Percentiles rank a stretch among this genome's conserved stretches.
Evolutionary conservation across 192 early-diverging fungal species (phyloP).

Genomic region (Entomortierella lignicola): DNA sequence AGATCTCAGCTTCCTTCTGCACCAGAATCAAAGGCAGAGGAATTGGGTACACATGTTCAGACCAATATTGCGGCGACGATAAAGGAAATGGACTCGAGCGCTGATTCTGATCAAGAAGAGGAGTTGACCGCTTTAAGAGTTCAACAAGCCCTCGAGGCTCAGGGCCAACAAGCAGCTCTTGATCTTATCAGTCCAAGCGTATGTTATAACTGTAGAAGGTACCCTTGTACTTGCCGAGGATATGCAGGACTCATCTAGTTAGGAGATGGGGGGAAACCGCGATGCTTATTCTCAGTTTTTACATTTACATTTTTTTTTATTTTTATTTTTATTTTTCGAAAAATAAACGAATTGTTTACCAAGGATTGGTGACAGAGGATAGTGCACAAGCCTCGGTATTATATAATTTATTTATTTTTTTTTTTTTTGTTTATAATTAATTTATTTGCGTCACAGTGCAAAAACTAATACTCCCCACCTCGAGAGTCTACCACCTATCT

Average conservation of each 20-base stretch:
- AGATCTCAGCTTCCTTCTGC: slow-evolving; percentile 27
- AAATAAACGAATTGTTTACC: too few species aligned
- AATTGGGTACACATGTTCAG: slow-evolving; percentile 16
- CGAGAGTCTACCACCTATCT: too few species aligned
- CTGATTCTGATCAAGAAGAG: slow-evolving; percentile 8
- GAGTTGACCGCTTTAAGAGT: slow-evolving; percentile 12
- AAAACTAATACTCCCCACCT: too few species aligned
- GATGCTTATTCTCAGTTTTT: too few species aligned
- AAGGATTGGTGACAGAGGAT: too few species aligned
- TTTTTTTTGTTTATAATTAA: too few species aligned
- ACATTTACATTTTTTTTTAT: too few species aligned
- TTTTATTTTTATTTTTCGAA: too few species aligned
- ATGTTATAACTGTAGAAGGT: slow-evolving; percentile 22
- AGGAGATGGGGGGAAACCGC: too few species aligned
- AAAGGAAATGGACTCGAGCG: slow-evolving; percentile 20
- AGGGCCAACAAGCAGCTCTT: slow-evolving; percentile 25
- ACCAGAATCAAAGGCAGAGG: slow-evolving; percentile 22
- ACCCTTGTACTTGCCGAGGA: slow-evolving; percentile 6
- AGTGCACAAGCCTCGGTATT: too few species aligned
- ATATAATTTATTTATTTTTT: too few species aligned
- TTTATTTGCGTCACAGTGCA: too few species aligned
- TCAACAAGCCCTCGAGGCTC: slow-evolving; percentile 1
- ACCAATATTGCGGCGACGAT: slow-evolving; percentile 1
- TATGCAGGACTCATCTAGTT: slow-evolving; percentile 11
- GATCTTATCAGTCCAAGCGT: slow-evolving; percentile 24